phyloP scores from a whole-genome alignment of 768 basidiomycete species.

The Glaciozyma antarctica region DNA sequence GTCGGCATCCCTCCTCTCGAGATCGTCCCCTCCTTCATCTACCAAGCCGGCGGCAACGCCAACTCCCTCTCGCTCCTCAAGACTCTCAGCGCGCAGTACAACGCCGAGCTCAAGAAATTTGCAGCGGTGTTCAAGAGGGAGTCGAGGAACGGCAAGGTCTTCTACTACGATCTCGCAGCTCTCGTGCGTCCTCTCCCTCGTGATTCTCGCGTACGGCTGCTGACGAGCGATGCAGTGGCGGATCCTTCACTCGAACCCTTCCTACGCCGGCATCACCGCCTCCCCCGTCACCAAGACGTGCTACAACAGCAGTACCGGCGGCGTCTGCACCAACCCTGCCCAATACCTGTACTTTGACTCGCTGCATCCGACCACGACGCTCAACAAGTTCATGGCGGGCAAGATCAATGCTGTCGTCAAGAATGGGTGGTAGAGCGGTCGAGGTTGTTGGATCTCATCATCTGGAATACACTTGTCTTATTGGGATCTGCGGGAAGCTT shows the following conservation, averaged over 20 bases:
- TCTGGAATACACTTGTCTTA: not conserved
- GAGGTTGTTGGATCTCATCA: too few species aligned
- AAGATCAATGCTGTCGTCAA: constrained; percentile 20
- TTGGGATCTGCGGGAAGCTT: too few species aligned
- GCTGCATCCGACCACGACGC: constrained; percentile 23
- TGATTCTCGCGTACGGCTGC: too few species aligned
- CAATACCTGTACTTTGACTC: constrained; percentile 27
- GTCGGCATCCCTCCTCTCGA: constrained; percentile 27
- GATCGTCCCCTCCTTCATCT: constrained; percentile 16
- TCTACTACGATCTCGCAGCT: constrained; percentile 13
- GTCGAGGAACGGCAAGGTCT: not conserved
- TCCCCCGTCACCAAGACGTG: constrained; percentile 8
- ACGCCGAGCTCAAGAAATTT: constrained; percentile 16
- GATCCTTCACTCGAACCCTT: constrained; percentile 5
- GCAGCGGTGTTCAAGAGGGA: not conserved
- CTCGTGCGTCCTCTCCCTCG: constrained; percentile 5
- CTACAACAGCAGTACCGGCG: constrained; percentile 13
- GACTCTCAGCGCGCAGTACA: constrained; percentile 23
- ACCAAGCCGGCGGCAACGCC: not conserved
- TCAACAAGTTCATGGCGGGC: constrained; percentile 17
- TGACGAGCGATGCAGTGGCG: constrained; percentile 3
- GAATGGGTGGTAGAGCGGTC: not conserved
- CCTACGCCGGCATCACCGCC: constrained; percentile 6
- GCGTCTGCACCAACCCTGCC: constrained; percentile 16
- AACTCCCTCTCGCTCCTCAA: constrained; percentile 14